Evolutionary conservation across 2,329 filamentous ascomycete species (phyloP), one percentile per base, ranked within the genome.

Genomic region (Chaetomiaceae sp.): DNA sequence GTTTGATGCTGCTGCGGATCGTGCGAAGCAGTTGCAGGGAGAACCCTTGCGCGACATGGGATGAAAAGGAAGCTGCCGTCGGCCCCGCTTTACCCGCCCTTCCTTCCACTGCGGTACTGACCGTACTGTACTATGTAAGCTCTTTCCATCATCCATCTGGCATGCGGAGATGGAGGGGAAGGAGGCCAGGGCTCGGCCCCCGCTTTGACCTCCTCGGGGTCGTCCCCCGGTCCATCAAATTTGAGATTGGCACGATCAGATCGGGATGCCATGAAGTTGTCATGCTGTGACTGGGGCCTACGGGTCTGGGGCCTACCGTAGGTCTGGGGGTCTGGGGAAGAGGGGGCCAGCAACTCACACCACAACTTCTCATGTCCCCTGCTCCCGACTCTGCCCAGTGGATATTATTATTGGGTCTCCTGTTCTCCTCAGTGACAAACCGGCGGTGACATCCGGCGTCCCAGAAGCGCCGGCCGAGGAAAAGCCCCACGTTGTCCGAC

Each of bases 181-280:
- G 25, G 43, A 46, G 49, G 53, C 38, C 53, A 30, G 46, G 54
- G 56, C 56, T 51, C 49, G 34, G 49, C 48, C 49, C n/a, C 53
- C 53, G 53, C 53, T 51, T 38, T 49, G 48, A 53, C 45, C 18
- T 45, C 8, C 32, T 40, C 29, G 25, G 37, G 18, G 38, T 14
- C 43, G 8, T 32, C 18, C 9, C 40, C 48, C 18, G 23, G 48
- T 50, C 36, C 37, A 44, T 42, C 30, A 38, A 43, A 44, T 40
- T 42, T 37, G 36, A 48, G 40, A 48, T 43, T 51, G 27, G 29
- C 23, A n/a, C n/a, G 27, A 43, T 40, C 32, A n/a, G n/a, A 51
- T 44, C 40, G 16, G 23, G 9, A 14, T 10, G 18, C 10, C 27
- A 23, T 20, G 29, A 27, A 11, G 11, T 32, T 33, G 36, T 23